phyloP scores from a whole-genome alignment of 2,329 filamentous ascomycete species.

The Ascochyta viciae-villosae region DNA sequence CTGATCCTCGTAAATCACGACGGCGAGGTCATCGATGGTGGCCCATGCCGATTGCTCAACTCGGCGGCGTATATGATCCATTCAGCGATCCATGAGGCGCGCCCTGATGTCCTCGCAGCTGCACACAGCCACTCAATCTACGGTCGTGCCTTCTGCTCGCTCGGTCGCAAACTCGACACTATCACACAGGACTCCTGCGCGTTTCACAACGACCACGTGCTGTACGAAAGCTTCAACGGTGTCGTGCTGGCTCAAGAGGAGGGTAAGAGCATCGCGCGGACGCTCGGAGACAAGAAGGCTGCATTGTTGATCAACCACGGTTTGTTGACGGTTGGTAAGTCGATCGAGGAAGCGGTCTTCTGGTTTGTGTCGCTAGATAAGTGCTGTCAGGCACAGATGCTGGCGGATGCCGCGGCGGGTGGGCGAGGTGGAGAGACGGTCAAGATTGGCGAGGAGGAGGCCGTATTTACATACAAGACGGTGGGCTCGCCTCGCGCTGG shows the following conservation, averaged over 20 bases:
- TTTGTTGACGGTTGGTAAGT: slow-evolving; percentile 57
- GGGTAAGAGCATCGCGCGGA: slow-evolving; percentile 59
- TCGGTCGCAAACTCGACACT: slow-evolving; percentile 66
- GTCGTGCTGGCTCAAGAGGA: slow-evolving; percentile 61
- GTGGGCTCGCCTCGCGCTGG: slow-evolving; percentile 66
- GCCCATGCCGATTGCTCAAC: slow-evolving; percentile 50
- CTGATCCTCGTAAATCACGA: slow-evolving; percentile 70
- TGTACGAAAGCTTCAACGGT: slow-evolving; percentile 62
- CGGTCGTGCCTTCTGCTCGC: slow-evolving; percentile 67
- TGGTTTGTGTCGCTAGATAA: slow-evolving; percentile 63
- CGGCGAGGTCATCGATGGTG: slow-evolving; percentile 70
- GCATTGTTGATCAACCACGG: slow-evolving; percentile 63
- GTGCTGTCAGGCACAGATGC: slow-evolving; percentile 60
- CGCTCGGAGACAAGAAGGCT: slow-evolving; percentile 59
- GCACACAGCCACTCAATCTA: slow-evolving; percentile 66
- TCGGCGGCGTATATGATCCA: slow-evolving; percentile 66
- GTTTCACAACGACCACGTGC: slow-evolving; percentile 61
- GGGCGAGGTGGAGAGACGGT: slow-evolving; percentile 70
- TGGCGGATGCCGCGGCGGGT: slow-evolving; percentile 63
- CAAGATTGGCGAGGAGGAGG: slow-evolving; percentile 73
- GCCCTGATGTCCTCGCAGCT: slow-evolving; percentile 65
- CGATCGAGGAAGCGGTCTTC: slow-evolving; percentile 60
- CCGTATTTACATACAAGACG: slow-evolving; percentile 70
- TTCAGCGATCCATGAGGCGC: slow-evolving; percentile 64
- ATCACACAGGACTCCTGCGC: slow-evolving; percentile 65